Evolutionary conservation across 352 stramenopile genomes (phyloP), one percentile per base, ranked within the genome.

Genomic region (Phytophthora citrophthora): DNA sequence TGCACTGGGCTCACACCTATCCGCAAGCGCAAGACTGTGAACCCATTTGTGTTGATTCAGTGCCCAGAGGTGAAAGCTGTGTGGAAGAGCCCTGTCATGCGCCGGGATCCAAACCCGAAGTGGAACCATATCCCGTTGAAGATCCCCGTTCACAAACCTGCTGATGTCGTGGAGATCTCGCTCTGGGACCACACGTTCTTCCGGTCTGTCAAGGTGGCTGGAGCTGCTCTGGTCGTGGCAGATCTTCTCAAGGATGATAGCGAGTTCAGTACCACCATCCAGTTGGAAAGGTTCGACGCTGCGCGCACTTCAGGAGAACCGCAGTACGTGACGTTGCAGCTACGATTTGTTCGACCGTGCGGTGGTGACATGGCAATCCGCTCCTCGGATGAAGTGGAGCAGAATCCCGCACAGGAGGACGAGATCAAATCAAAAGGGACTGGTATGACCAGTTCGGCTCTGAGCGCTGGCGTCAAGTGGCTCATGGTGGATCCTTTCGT

Each of bases 181-280:
- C 68, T 91, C 3, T 91, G 78, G 78, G 83, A 91, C 65, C 72
- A 90, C 52, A 63, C 68, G 3, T 74, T 91, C 47, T 87, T 91
- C 51, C 81, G 72, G 13, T 83, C 80, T 5, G 61, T 83, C 4
- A 88, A 86, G 31, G 79, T 91, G 16, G 83, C 83, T 16, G 72
- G 72, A 4, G 66, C 77, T 3, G 74, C 68, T 24, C 57, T 89
- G 8, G 70, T 79, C 6, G 58, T 76, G 24, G 72, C 77, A 0
- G 66, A 91, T 40, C 39, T 89, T 10, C 67, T 88, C 12, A 72
- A 79, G 23, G 36, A 64, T 34, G 70, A 81, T 11, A 39, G 61
- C 8, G 64, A 72, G 24, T 83, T 85, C 54, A 60, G 58, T 39
- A 70, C 68, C 13, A 79, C n/a, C 16, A 65, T 91, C 39, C 68